phyloP scores from a whole-genome alignment of 805 yeast genomes.

The Yamadazyma sp. region DNA sequence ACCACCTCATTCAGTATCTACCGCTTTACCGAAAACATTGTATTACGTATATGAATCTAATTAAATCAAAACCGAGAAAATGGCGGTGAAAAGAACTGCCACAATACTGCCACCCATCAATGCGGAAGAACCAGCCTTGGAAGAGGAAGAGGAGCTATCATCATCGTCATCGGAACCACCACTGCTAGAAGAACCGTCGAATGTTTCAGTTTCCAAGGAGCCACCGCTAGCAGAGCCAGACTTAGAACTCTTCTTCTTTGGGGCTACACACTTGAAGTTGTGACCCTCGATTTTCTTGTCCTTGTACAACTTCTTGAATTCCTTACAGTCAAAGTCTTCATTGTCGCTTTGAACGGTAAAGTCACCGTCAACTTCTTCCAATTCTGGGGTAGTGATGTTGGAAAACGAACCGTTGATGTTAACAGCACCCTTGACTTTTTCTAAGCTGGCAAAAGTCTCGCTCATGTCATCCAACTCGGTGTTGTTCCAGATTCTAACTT shows the following conservation, averaged over 20 bases:
- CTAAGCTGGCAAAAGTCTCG: constrained; percentile 27
- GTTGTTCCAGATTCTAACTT: constrained; percentile 42
- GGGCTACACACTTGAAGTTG: constrained; percentile 43
- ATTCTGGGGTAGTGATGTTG: constrained; percentile 39
- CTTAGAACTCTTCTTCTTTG: constrained; percentile 22
- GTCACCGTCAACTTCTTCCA: constrained; percentile 43
- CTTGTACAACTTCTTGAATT: constrained; percentile 33
- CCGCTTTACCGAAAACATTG: constrained; percentile 3
- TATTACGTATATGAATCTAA: not conserved
- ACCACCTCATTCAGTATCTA: too few species aligned
- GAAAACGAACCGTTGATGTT: constrained; percentile 36
- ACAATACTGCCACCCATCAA: constrained; percentile 20
- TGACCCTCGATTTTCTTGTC: constrained; percentile 41
- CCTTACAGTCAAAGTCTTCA: constrained; percentile 38
- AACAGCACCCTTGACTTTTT: constrained; percentile 41
- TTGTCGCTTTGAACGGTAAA: constrained; percentile 34
- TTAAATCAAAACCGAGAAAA: constrained; percentile 29
- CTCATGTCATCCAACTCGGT: constrained; percentile 34
- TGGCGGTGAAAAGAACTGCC: constrained; percentile 26
- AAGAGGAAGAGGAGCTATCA: constrained; percentile 20
- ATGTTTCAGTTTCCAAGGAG: constrained; percentile 21
- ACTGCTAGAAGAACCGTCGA: constrained; percentile 17
- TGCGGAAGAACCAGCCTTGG: constrained; percentile 23
- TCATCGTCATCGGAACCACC: constrained; percentile 19
- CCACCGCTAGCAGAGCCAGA: constrained; percentile 17